phyloP scores from a whole-genome alignment of 2,329 filamentous ascomycete species.

The Leptosphaerulina australis region DNA sequence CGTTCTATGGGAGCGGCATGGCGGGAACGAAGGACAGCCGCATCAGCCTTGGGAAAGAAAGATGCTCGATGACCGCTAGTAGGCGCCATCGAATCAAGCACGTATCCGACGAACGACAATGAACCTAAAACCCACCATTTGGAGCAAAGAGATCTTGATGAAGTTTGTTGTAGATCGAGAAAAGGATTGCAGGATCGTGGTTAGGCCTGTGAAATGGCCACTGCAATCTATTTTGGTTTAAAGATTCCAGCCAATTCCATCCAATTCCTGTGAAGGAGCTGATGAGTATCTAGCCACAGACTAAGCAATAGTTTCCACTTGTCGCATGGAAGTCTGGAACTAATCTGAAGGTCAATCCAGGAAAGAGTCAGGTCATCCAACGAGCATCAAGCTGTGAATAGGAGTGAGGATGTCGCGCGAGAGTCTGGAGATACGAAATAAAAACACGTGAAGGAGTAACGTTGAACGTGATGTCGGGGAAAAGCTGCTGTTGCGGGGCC shows the following conservation, averaged over 20 bases:
- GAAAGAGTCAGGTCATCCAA: neutral
- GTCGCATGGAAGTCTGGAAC: conserved; percentile 16
- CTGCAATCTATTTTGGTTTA: neutral
- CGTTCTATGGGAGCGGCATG: conserved; percentile 27
- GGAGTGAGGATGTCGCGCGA: neutral
- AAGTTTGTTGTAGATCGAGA: neutral
- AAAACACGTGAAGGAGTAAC: neutral
- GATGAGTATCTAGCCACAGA: neutral
- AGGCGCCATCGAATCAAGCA: conserved; percentile 21
- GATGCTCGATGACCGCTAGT: conserved; percentile 16
- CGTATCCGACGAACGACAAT: neutral
- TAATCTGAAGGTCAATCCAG: conserved; percentile 4
- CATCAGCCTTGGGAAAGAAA: conserved; percentile 40
- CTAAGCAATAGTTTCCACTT: conserved; percentile 9
- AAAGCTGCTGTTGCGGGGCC: conserved; percentile 16
- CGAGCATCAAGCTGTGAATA: neutral
- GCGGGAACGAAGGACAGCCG: conserved; percentile 30
- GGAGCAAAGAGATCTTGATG: conserved; percentile 4
- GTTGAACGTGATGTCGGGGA: neutral
- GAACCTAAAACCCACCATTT: conserved; percentile 3
- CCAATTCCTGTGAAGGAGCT: conserved; percentile 3
- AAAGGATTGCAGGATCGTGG: neutral
- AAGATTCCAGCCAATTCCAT: no score
- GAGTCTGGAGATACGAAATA: neutral
- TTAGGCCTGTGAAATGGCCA: neutral